Evolutionary conservation across 2,329 filamentous ascomycete genomes (phyloP), one percentile per base, ranked within the genome.

Genomic region (Trichoderma hamatum): DNA sequence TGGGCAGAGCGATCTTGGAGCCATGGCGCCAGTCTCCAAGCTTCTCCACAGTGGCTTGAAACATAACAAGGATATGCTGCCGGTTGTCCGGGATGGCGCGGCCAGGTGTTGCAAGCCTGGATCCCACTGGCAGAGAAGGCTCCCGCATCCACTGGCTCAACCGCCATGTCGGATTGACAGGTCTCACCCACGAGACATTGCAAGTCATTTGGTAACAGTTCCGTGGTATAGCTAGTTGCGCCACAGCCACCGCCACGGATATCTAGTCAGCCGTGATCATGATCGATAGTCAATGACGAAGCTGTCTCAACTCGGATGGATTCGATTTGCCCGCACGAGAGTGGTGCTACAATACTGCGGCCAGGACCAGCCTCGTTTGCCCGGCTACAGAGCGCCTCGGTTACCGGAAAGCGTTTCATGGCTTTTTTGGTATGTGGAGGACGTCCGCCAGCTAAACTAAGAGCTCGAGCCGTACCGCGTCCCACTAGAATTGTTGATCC

Each of bases 391-490:
- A 54, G 61, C 32, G 43, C 32, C 30, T 58, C 63, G 54, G 39
- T 32, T 58, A 32, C 51, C 59, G 67, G 67, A 69, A 58, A 59
- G 55, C 54, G 52, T 58, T 65, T 54, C 54, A 46, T 51, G 67
- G n/a, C 10, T 43, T 49, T 43, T 64, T 43, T 43, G 46, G 34
- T 56, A 56, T 62, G 67, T 64, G 67, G 67, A 64, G 67, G 60
- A 58, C 28, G 67, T 63, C 60, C 32, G 54, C 43, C 67, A 67
- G 69, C 60, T n/a, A 61, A 67, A 69, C 62, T 72, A 69, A 70
- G 63, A 69, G 61, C 66, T 68, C 70, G 72, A 71, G 72, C 70
- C 72, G 72, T 70, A 71, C 71, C 71, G 71, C 65, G 70, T 71
- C 67, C 71, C 71, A 71, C 70, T 43, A 14, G 21, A 59, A 52